Base-by-base conservation (phyloP, 148 eudicot species). In the Heliosperma pusillum region DNA sequence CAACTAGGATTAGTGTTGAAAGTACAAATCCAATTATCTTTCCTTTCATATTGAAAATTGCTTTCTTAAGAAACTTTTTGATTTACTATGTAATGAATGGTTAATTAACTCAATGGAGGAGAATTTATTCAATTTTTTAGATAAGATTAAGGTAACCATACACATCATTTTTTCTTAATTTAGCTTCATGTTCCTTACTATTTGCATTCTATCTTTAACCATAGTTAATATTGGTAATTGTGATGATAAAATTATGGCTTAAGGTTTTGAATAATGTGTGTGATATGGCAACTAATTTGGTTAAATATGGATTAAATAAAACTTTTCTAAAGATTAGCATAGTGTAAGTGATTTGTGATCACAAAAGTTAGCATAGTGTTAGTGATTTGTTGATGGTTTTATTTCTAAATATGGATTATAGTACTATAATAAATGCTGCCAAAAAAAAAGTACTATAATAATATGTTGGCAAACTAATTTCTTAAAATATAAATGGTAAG, bases 1-100 rank as follows among this genome's bases (percentile, higher is more conserved):
- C 91, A 4, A 81, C 83, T 19, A 84, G 78, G 12, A 86, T 53
- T 29, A 89, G 58, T 1, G 76, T 70, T 55, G 89, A 81, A 42
- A 87, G 50, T 58, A 73, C 87, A 25, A 77, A 17, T 21, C 80
- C 76, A 33, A 87, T 26, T 9, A 86, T 45, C 78, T 89, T 87
- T 61, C 76, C 83, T 68, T 84, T 76, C 76, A 75, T 80, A 76
- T 70, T 78, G 62, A 50, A 50, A 16, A 19, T 19, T 17, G 29
- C 20, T 71, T 22, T 70, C 42, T 70, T 50, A 50, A 70, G 55
- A 45, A 70, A 69, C 22, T 22, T 25, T 50, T 70, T 70, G 16
- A 25, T 25, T 52, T 70, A 52, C 22, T 70, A 52, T 70, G 73
- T 44, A 70, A 70, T 70, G 36, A 0, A 70, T 25, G 60, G 73